phyloP scores from a whole-genome alignment of 2,329 filamentous ascomycete genomes.

The Pleomassaria siparia region DNA sequence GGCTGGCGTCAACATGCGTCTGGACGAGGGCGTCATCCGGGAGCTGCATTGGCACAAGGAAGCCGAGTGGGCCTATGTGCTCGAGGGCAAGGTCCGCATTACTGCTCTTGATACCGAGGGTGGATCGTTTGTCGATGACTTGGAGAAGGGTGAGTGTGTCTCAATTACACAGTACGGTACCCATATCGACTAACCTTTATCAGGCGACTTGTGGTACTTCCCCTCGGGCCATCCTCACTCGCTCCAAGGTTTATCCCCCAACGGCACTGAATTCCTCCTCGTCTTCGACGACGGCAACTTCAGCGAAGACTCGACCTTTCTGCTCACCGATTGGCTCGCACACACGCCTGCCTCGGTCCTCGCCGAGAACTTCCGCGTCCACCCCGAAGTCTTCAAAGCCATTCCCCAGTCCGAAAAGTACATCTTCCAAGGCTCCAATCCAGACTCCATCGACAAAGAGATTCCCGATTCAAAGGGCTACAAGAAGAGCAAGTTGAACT shows the following conservation, averaged over 20 bases:
- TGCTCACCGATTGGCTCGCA: slow-evolving; percentile 72
- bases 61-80: slow-evolving; percentile 76
- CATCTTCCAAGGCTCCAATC: slow-evolving; percentile 72
- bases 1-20: slow-evolving; percentile 76
- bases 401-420: slow-evolving; percentile 70
- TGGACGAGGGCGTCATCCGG: slow-evolving; percentile 71
- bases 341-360: slow-evolving; percentile 73
- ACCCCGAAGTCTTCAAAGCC: slow-evolving; percentile 68
- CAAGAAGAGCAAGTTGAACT: slow-evolving; percentile 67
- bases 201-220: slow-evolving; percentile 79
- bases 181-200: not conserved
- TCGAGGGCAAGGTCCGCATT: slow-evolving; percentile 70
- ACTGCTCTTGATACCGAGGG: slow-evolving; percentile 75
- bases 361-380: slow-evolving; percentile 73
- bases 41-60: slow-evolving; percentile 83
- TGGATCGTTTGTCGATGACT: slow-evolving; percentile 74
- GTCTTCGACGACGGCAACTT: slow-evolving; percentile 64
- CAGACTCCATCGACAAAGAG: slow-evolving; percentile 66
- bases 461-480: slow-evolving; percentile 62
- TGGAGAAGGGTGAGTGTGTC: slow-evolving; percentile 59
- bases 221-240: slow-evolving; percentile 76
- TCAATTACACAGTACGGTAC: not conserved
- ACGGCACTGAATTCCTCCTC: slow-evolving; percentile 66
- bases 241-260: slow-evolving; percentile 68
- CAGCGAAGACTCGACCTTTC: slow-evolving; percentile 68